These are phyloP conservation scores for Fusarium nygamai DNA, from an alignment of 2,329 filamentous ascomycete species.

Conservation along the genomic window DNA sequence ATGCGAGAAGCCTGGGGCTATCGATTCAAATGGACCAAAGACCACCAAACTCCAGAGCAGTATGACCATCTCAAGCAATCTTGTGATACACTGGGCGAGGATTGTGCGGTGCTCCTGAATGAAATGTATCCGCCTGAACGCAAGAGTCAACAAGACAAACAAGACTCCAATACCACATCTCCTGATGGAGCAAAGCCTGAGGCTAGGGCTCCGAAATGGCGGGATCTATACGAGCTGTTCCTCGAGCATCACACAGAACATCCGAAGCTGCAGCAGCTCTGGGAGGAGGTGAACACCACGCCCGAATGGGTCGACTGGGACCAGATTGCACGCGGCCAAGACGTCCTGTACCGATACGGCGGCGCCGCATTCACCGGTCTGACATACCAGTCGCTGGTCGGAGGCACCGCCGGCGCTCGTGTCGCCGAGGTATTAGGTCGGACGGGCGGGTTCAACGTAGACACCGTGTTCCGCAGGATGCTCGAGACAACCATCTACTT, in stretches of 20 bases:
- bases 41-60: not conserved
- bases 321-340: not conserved
- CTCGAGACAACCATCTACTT: not conserved
- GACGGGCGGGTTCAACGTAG: not conserved
- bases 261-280: not conserved
- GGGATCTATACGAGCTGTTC: not conserved
- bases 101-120: not conserved
- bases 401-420: not conserved
- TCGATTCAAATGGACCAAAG: not conserved
- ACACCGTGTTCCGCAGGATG: not conserved
- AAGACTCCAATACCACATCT: fast-evolving
- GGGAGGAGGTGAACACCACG: not conserved
- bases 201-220: fast-evolving
- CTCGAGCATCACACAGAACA: not conserved
- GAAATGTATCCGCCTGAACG: not conserved
- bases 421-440: not conserved
- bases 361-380: fast-evolving
- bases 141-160: not conserved
- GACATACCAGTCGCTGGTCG: not conserved
- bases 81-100: not conserved
- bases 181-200: fast-evolving
- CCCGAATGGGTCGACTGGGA: not conserved
- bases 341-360: fast-evolving
- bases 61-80: not conserved
- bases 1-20: not conserved